Conservation (phyloP, 352 stramenopile species). For the Thalassiosira ordinaria region DNA sequence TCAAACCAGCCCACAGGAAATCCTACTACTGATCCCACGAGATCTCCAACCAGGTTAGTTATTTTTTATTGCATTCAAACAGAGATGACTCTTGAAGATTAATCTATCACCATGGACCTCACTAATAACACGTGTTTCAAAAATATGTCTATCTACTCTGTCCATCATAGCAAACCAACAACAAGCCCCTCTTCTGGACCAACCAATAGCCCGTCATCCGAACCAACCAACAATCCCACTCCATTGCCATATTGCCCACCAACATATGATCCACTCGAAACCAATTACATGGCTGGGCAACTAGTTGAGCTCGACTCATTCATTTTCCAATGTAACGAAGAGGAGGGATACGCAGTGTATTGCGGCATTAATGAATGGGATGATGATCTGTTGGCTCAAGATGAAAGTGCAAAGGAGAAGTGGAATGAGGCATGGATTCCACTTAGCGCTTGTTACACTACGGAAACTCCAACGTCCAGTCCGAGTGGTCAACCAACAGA, state of each 20-base stretch:
- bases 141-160: no score
- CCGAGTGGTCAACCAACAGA: not conserved
- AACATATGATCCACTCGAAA: slow-evolving; percentile 1
- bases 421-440: slow-evolving; percentile 17
- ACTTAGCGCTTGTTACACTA: slow-evolving; percentile 5
- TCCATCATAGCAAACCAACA: no score
- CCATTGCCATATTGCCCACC: slow-evolving; percentile 20
- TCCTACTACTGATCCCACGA: slow-evolving; percentile 5
- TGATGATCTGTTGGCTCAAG: not conserved
- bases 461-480: slow-evolving; percentile 1
- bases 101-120: no score
- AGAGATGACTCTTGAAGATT: no score
- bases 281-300: slow-evolving; percentile 16
- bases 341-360: not conserved
- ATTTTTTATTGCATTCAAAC: no score
- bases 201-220: no score
- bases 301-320: slow-evolving; percentile 15
- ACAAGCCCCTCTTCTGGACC: no score
- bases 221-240: no score
- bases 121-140: no score
- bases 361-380: slow-evolving; percentile 12
- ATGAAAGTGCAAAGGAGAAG: slow-evolving; percentile 10
- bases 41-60: not conserved
- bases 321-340: slow-evolving; percentile 7
- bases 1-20: not conserved